Base-by-base conservation (phyloP, 148 eudicot genomes). In the Rhododendron vialii region DNA sequence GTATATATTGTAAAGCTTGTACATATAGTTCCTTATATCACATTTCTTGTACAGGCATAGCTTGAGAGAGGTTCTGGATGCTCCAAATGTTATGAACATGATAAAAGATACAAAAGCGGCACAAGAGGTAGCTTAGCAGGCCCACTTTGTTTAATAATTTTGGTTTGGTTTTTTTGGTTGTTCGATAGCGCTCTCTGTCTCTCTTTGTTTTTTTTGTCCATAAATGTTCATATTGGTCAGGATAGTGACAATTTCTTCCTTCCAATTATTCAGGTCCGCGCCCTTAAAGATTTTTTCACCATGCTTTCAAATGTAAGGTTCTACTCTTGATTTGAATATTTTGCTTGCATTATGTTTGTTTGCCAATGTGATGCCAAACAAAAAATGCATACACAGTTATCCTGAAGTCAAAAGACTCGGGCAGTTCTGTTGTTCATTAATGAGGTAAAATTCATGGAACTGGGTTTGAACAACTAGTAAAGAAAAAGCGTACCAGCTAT, bases 41-140 rank as follows among this genome's bases (percentile, higher is more conserved):
- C 57, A n/a, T 55, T 55, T 85, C 41, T 43, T 89, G 36, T 43
- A 38, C 93, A 96, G 99, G 91, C 99, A 97, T 92, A 97, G 98
- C 91, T 90, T 97, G 90, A 94, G 88, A 92, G 99, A 97, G 90
- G 99, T 95, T 81, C 84, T 97, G 86, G 99, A 97, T 91, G 99
- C 98, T 55, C 99, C 99, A 86, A 95, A 91, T 87, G 98, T 97
- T 55, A 92, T 93, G 99, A 95, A 88, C 90, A 92, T 97, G 93
- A 95, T 97, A 57, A 97, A 97, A 89, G 98, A 97, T 91, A 95
- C 98, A 82, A 97, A 97, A 89, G 99, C 99, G 88, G 99, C 99
- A 59, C 91, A 94, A 89, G 99, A 97, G 99, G 99, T 96, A 86
- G 33, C 26, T 61, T 41, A 48, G 48, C 38, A 45, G 30, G 24